A percentile compares a stretch with the other conserved stretches of the same genome.
phyloP scores from a whole-genome alignment of 257 asterid genomes.

The Eucommia ulmoides region DNA sequence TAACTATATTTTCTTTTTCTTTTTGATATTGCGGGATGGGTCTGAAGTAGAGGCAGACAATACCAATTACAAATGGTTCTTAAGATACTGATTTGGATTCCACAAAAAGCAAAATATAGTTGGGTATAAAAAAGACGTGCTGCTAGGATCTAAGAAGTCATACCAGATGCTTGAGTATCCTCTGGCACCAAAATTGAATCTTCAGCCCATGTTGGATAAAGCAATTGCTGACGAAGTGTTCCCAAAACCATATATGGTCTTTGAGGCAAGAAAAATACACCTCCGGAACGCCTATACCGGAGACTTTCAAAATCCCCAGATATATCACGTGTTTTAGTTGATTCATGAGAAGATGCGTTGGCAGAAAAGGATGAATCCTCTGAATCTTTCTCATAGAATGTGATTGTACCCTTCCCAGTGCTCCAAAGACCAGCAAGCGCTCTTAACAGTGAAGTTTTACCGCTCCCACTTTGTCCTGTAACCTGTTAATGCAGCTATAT shows the following conservation, averaged over 20 bases:
- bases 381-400: conserved; percentile 33
- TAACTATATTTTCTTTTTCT: not conserved
- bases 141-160: conserved; percentile 5
- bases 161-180: conserved; percentile 37
- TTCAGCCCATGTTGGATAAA: conserved; percentile 82
- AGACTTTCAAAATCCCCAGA: conserved; percentile 13
- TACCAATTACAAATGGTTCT: too few relatives aligned
- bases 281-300: conserved; percentile 23
- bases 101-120: too few relatives aligned
- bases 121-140: not conserved
- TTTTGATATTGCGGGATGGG: too few relatives aligned
- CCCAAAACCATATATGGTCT: conserved; percentile 92
- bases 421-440: conserved; percentile 90
- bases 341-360: conserved; percentile 20
- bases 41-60: too few relatives aligned
- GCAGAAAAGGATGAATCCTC: conserved; percentile 17
- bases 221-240: conserved; percentile 79
- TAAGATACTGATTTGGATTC: too few relatives aligned
- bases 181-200: conserved; percentile 27
- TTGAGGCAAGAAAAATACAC: conserved; percentile 87
- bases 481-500: conserved; percentile 48
- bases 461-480: conserved; percentile 97
- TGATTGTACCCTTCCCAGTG: conserved; percentile 61
- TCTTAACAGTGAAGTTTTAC: conserved; percentile 82
- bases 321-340: conserved; percentile 11